A percentile compares a stretch with the other conserved stretches of the same genome.
Evolutionary conservation across 2,329 filamentous ascomycete species (phyloP).

Genomic region (Aspergillus terreus): DNA sequence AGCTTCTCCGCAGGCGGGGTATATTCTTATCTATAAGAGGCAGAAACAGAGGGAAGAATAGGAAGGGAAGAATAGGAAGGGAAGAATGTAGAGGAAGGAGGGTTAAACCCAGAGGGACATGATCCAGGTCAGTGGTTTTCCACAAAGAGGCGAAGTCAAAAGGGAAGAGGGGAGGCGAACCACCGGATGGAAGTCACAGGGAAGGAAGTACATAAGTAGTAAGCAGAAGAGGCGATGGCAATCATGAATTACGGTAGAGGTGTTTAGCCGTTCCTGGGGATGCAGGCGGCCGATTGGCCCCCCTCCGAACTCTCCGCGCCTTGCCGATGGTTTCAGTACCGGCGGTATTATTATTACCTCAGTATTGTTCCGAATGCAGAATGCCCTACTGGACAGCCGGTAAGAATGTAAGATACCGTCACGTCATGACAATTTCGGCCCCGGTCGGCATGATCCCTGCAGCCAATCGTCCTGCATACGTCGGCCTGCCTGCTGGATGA

Average conservation of each 20-base stretch:
- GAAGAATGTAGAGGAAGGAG: background rate
- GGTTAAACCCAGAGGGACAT: background rate
- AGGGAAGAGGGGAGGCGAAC: background rate
- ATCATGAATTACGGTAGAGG: background rate
- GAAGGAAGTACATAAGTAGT: background rate
- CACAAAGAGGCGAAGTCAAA: too few species aligned
- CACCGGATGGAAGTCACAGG: background rate
- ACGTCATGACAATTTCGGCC: background rate
- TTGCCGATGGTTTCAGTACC: background rate
- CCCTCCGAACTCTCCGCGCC: background rate
- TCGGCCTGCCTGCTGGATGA: background rate
- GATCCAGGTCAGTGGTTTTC: too few species aligned
- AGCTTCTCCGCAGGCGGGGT: background rate
- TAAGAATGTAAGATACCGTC: too few species aligned
- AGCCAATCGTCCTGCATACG: background rate
- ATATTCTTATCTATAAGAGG: background rate
- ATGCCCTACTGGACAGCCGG: too few species aligned
- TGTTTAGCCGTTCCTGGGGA: background rate
- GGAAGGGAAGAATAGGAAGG: background rate
- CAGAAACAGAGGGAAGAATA: constrained; percentile 1
- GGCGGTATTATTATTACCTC: background rate
- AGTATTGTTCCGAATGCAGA: background rate
- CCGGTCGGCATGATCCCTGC: background rate
- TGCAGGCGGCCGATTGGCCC: background rate
- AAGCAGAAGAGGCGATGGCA: background rate